Evolutionary conservation across 2,329 filamentous ascomycete species (phyloP).

Genomic region (Colletotrichum tofieldiae): DNA sequence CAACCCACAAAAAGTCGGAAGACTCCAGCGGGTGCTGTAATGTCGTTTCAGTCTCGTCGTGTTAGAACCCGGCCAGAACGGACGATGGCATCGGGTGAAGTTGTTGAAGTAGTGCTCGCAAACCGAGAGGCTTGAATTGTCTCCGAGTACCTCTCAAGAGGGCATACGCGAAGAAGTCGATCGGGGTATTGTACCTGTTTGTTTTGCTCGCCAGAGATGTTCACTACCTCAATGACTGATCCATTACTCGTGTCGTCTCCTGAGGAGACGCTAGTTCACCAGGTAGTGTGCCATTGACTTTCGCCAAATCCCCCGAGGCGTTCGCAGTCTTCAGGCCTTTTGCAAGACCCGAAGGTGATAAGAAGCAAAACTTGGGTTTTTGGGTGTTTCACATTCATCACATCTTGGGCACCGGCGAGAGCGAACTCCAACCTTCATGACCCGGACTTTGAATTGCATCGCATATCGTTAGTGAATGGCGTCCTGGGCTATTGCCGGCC

Average conservation of each 20-base stretch:
- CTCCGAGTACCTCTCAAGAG: neutral
- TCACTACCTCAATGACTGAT: too few species aligned
- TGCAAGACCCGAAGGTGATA: neutral
- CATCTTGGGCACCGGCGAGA: neutral
- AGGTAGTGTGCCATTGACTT: neutral
- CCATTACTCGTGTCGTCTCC: neutral
- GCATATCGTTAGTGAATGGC: neutral
- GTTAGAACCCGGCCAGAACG: neutral
- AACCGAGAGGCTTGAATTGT: neutral
- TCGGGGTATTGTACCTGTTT: neutral
- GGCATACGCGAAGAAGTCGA: neutral
- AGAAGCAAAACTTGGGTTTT: neutral
- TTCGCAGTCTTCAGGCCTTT: neutral
- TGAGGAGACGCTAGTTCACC: neutral
- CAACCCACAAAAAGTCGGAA: too few species aligned
- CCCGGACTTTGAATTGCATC: neutral
- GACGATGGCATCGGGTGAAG: neutral
- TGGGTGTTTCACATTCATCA: neutral
- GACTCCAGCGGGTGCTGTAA: neutral
- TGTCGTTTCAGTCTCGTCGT: neutral
- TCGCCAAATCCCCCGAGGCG: neutral
- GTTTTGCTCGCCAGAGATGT: neutral
- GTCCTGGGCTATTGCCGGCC: neutral
- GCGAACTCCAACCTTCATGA: neutral
- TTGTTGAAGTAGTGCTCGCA: neutral